Evolutionary conservation across 2,329 filamentous ascomycete genomes (phyloP), one percentile per base, ranked within the genome.

Genomic region (Metarhizium rileyi): DNA sequence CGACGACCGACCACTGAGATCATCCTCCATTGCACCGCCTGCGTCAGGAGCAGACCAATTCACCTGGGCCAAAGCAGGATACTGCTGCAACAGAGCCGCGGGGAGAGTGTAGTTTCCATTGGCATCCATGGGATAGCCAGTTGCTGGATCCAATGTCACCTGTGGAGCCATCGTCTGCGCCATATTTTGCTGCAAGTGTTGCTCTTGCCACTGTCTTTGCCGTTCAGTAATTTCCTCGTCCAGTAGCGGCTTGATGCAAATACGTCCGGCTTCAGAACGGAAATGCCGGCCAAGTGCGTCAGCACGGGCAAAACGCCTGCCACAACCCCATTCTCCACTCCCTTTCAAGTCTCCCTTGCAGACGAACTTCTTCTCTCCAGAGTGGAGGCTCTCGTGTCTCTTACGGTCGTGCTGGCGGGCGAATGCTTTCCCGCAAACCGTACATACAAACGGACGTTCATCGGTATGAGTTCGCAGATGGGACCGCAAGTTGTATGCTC

Each of bases 341-440:
- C 81, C 81, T 57, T 91, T 90, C 46, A 98, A 80, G 51, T 90
- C 87, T 48, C 93, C 93, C 57, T 89, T 90, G 70, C 93, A 98
- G 7, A 97, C 87, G 64, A 97, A 98, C 63, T 95, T 97, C 80
- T 97, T 98, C 71, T 98, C 93, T 40, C 93, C 93, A 0, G 88
- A 94, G 63, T 98, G 93, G 40, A 98, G 73, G 36, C 91, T 90
- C 70, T 98, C 93, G 67, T 98, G 93, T 36, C 93, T 85, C 69
- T 98, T 98, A 43, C 93, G 85, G 65, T 98, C 93, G 63, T 98
- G 93, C 63, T 98, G 93, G 25, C 93, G 85, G 5, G 93, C 93
- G 69, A 98, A 98, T 0, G 93, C 93, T 67, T 98, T 98, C 47
- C 89, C 88, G 59, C 93, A 98, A 8, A 97, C 89, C 0, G 88